Percentiles rank a stretch among this genome's conserved stretches.
These are phyloP conservation scores for Neurospora pannonica DNA, from an alignment of 495 filamentous ascomycete genomes.

Conservation along the genomic window DNA sequence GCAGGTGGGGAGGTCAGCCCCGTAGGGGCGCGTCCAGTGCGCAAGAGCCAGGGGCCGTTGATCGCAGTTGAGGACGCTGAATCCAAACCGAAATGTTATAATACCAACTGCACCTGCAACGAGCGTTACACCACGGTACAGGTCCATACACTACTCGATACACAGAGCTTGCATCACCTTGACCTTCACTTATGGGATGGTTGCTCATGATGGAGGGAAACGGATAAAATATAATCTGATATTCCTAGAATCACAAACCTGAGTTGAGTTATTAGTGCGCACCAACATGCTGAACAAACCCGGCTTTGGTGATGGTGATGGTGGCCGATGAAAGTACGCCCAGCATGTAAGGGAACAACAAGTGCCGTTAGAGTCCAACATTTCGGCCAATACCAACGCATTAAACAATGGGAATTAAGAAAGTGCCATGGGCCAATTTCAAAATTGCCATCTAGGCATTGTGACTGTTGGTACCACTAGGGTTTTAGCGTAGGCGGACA, in stretches of 20 bases:
- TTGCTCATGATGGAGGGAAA: background rate
- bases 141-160: background rate
- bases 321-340: background rate
- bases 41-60: background rate
- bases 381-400: background rate
- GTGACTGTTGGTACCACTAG: background rate
- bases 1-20: background rate
- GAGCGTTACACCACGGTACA: background rate
- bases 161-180: background rate
- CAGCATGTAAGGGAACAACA: background rate
- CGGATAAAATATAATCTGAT: background rate
- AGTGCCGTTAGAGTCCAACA: background rate
- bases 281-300: background rate
- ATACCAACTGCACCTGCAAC: background rate
- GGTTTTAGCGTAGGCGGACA: background rate
- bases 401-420: background rate
- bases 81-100: background rate
- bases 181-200: background rate
- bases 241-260: background rate
- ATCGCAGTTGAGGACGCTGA: background rate
- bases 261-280: background rate
- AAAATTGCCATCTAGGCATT: background rate
- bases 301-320: background rate
- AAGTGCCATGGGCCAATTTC: background rate
- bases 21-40: background rate